Conservation (phyloP, 257 asterid genomes). For the Hygrophila difformis region DNA sequence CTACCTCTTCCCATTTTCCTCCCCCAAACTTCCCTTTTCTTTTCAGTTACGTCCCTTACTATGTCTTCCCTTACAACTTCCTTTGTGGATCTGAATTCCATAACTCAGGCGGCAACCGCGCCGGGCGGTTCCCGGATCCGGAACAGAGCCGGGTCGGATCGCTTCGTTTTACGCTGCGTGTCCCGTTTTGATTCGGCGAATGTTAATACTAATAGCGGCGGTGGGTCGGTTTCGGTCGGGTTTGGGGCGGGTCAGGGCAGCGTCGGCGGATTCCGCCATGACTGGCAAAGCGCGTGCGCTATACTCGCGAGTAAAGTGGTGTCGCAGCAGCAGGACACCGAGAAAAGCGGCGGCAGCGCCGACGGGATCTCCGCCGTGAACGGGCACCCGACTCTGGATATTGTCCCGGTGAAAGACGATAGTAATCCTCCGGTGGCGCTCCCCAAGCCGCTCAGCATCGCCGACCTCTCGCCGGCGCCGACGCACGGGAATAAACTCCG, state of each 20-base stretch:
- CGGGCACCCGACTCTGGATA: slow-evolving; percentile 57
- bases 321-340: slow-evolving; percentile 65
- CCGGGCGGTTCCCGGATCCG: slow-evolving; percentile 14
- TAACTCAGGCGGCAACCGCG: slow-evolving; percentile 16
- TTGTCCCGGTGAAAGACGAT: slow-evolving; percentile 38
- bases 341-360: slow-evolving; percentile 39
- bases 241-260: slow-evolving; percentile 22
- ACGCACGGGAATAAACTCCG: slow-evolving; percentile 81
- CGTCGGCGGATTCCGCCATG: slow-evolving; percentile 47
- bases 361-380: slow-evolving; percentile 55
- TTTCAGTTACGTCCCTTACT: slow-evolving; percentile 3
- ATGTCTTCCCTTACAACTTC: slow-evolving; percentile 29
- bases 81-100: slow-evolving; percentile 28
- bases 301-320: slow-evolving; percentile 81
- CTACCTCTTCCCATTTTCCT: not conserved
- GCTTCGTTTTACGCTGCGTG: slow-evolving; percentile 20
- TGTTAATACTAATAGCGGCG: slow-evolving; percentile 6
- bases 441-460: slow-evolving; percentile 59
- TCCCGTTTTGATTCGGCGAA: slow-evolving; percentile 38
- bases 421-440: slow-evolving; percentile 18
- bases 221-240: slow-evolving; percentile 7
- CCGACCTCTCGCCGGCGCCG: slow-evolving; percentile 81
- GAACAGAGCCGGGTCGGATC: slow-evolving; percentile 18
- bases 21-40: not conserved
- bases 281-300: slow-evolving; percentile 96